Evolutionary conservation across 2,329 filamentous ascomycete genomes (phyloP).

Genomic region (Drechslerella dactyloides): DNA sequence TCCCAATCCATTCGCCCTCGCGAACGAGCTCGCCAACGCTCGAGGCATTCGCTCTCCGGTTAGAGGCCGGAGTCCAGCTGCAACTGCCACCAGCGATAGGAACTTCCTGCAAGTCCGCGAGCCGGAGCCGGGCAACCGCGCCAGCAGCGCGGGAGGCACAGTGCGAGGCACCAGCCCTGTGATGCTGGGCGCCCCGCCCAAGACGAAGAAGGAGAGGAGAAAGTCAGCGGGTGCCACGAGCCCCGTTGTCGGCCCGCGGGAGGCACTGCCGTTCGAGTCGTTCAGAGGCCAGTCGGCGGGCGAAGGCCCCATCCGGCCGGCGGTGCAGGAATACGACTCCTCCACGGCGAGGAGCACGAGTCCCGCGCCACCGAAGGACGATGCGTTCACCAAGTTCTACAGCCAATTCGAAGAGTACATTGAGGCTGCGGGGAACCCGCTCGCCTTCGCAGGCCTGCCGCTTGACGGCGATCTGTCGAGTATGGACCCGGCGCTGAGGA

Average conservation of each 20-base stretch:
- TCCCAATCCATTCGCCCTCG: slow-evolving; percentile 48
- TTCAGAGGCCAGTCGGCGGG: slow-evolving; percentile 26
- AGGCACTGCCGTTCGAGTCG: slow-evolving; percentile 32
- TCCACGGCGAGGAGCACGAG: slow-evolving; percentile 24
- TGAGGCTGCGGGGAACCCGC: slow-evolving; percentile 73
- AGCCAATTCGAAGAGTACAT: slow-evolving; percentile 87
- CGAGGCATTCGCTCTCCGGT: slow-evolving; percentile 51
- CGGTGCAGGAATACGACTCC: slow-evolving; percentile 45
- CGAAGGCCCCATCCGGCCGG: slow-evolving; percentile 43
- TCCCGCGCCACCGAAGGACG: slow-evolving; percentile 62
- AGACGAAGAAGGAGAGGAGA: slow-evolving; percentile 48
- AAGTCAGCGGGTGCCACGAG: slow-evolving; percentile 40
- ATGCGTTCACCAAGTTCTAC: slow-evolving; percentile 89
- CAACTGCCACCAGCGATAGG: slow-evolving; percentile 33
- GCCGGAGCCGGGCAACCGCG: slow-evolving; percentile 43
- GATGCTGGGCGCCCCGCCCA: slow-evolving; percentile 39
- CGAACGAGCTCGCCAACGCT: slow-evolving; percentile 46
- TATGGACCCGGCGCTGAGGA: slow-evolving; percentile 47
- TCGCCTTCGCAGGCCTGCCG: slow-evolving; percentile 91
- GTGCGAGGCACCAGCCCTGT: slow-evolving; percentile 47
- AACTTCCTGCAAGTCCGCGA: slow-evolving; percentile 50
- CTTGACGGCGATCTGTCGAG: slow-evolving; percentile 59
- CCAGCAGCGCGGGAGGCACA: slow-evolving; percentile 43
- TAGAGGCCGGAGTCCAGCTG: slow-evolving; percentile 49
- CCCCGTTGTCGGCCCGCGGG: slow-evolving; percentile 41